Conservation (phyloP, 139 green algal species). For the Closterium sp. region DNA sequence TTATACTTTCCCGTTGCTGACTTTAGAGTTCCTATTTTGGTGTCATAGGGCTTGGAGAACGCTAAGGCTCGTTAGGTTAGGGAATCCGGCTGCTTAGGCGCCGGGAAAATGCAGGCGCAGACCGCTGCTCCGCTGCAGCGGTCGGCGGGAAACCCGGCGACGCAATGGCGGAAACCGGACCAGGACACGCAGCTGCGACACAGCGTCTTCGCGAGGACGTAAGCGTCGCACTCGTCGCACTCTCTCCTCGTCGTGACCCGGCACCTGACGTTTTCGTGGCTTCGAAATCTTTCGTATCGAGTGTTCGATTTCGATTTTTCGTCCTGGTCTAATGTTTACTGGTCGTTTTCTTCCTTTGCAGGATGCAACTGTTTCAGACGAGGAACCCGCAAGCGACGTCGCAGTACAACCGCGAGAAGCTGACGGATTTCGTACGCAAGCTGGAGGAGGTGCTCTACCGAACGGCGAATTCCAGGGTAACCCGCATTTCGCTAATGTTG, state of each 20-base stretch:
- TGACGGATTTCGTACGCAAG: slow-evolving; percentile 75
- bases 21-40: neutral
- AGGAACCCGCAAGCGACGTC: neutral
- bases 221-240: neutral
- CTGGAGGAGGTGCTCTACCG: slow-evolving; percentile 80
- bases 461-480: slow-evolving; percentile 64
- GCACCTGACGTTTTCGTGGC: neutral
- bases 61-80: neutral
- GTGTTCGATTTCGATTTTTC: neutral
- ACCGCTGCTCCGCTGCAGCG: neutral
- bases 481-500: neutral
- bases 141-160: neutral
- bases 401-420: neutral
- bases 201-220: neutral
- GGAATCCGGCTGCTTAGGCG: neutral
- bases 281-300: neutral
- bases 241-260: neutral
- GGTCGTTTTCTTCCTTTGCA: neutral
- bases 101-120: neutral
- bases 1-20: neutral
- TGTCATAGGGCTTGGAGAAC: neutral
- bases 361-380: neutral
- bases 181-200: neutral
- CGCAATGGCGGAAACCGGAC: neutral
- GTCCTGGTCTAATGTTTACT: neutral